Conservation (phyloP, 2,329 filamentous ascomycete genomes). For the Trichoderma afroharzianum region DNA sequence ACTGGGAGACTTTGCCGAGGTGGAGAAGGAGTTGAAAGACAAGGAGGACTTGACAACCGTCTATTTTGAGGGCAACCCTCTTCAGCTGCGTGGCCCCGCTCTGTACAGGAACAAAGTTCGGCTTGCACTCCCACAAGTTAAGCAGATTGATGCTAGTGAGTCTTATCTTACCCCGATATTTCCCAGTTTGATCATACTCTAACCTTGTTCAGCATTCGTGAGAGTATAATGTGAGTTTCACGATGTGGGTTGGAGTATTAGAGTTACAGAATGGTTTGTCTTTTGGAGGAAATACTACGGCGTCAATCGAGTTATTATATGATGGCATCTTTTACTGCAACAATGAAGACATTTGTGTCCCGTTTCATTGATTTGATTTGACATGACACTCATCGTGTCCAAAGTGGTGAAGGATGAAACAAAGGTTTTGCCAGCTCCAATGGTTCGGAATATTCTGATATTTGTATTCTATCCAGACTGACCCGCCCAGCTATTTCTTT, state of each 20-base stretch:
- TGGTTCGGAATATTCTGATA: neutral
- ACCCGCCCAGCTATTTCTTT: neutral
- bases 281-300: neutral
- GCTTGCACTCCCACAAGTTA: slow-evolving; percentile 79
- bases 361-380: neutral
- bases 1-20: slow-evolving; percentile 73
- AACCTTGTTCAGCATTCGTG: slow-evolving; percentile 17
- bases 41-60: slow-evolving; percentile 82
- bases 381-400: neutral
- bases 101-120: slow-evolving; percentile 93
- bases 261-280: neutral
- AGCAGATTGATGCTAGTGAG: slow-evolving; percentile 97
- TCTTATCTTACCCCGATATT: slow-evolving; percentile 29
- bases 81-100: slow-evolving; percentile 75
- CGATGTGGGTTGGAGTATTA: neutral
- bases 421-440: neutral
- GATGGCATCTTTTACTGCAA: neutral
- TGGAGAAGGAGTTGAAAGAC: slow-evolving; percentile 72
- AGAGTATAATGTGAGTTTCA: slow-evolving; percentile 8
- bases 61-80: slow-evolving; percentile 92
- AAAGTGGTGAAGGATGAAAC: neutral
- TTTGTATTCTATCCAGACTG: slow-evolving; percentile 1
- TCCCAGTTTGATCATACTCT: neutral
- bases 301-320: neutral
- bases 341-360: neutral